Evolutionary conservation across 2,329 filamentous ascomycete genomes (phyloP), one percentile per base, ranked within the genome.

Genomic region (Alternaria arborescens): DNA sequence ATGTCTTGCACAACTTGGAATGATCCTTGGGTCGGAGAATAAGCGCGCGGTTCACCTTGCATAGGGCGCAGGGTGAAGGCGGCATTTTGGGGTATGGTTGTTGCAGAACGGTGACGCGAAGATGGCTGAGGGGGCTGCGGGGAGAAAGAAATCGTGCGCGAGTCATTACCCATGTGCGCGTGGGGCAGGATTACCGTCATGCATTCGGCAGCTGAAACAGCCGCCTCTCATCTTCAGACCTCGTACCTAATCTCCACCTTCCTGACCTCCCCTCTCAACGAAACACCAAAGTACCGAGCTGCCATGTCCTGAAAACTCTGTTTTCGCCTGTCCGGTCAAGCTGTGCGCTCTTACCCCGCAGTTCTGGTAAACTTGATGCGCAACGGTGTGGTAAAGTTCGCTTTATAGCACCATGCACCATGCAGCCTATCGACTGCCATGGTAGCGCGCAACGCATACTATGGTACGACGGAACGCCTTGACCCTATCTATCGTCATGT

Each of bases 11-110:
- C 47, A 99, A 86, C 73, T 97, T 97, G 70, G 96, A 89, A 71
- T 96, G 89, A 74, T 98, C 97, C 79, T 98, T 98, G 1, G 95
- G 94, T 28, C 95, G 88, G 64, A 97, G 92, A 59, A 99, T 95
- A 20, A 97, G 86, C 5, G 95, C 94, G 61, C 94, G 88, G 64
- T 90, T 86, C 22, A 84, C 86, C 65, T 90, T 86, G 82, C 95
- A 99, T 66, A 89, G 83, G 52, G 88, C 88, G 77, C 95, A 99
- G 22, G 86, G 81, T 20, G 87, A 85, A 22, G 93, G 92, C 8
- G 93, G 85, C 94, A 97, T 97, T 14, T 26, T 56, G 5, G 53
- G 46, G 38, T 43, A 53, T 52, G 43, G 22, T 50, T 42, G 30
- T 46, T 46, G 50, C 44, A 36, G n/a, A 41, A 52, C 32, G n/a